phyloP scores from a whole-genome alignment of 441 rosid species.

The Sinapis alba region DNA sequence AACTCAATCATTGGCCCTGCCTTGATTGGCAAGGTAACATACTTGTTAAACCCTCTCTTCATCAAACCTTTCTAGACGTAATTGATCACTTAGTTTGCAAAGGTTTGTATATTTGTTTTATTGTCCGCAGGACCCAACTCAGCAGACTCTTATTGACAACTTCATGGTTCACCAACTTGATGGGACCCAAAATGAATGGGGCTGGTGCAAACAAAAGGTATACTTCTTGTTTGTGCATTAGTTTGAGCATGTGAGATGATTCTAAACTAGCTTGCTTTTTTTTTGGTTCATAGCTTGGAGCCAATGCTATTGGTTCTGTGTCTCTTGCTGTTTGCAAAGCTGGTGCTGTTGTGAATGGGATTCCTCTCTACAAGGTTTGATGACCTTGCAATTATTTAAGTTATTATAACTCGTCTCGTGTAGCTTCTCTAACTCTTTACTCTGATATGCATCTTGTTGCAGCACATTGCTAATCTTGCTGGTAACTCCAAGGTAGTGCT shows the following conservation, averaged over 20 bases:
- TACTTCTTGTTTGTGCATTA: background rate
- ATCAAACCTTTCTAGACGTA: background rate
- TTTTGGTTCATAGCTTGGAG: slow-evolving; percentile 68
- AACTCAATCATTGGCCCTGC: slow-evolving; percentile 90
- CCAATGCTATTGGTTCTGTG: slow-evolving; percentile 86
- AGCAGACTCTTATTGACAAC: slow-evolving; percentile 78
- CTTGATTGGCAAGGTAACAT: slow-evolving; percentile 61
- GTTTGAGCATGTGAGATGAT: background rate
- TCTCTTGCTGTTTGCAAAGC: slow-evolving; percentile 94
- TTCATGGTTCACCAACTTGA: slow-evolving; percentile 95
- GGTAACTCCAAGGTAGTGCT: slow-evolving; percentile 77
- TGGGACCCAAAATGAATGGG: slow-evolving; percentile 97
- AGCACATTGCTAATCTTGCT: slow-evolving; percentile 77
- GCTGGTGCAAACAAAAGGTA: slow-evolving; percentile 96
- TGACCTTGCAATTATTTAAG: background rate
- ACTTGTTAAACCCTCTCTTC: background rate
- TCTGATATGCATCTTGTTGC: background rate
- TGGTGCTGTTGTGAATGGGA: slow-evolving; percentile 70
- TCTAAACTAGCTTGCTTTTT: background rate
- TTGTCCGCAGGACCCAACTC: slow-evolving; percentile 75
- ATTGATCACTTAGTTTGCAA: background rate
- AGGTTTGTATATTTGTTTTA: background rate
- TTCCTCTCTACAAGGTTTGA: slow-evolving; percentile 82
- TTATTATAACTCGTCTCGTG: background rate
- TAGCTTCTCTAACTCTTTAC: background rate